phyloP scores from a whole-genome alignment of 2,329 filamentous ascomycete species.

The Colletotrichum godetiae region DNA sequence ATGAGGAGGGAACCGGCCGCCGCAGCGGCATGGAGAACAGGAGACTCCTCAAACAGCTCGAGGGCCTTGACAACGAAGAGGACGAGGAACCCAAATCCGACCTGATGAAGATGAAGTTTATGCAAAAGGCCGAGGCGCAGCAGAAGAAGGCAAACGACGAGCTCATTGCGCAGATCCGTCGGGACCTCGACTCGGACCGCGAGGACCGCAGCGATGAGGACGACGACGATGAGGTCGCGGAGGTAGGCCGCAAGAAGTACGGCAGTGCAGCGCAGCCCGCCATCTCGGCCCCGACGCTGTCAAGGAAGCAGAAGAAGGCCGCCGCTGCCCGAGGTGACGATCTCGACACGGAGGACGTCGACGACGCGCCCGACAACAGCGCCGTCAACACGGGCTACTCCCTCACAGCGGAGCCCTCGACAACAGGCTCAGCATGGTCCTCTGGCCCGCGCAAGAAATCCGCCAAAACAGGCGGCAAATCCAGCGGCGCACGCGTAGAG shows the following conservation, averaged over 20 bases:
- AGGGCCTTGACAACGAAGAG: constrained; percentile 54
- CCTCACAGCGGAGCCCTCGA: constrained; percentile 38
- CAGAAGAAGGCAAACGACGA: constrained; percentile 85
- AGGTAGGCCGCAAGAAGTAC: constrained; percentile 78
- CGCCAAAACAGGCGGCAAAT: constrained; percentile 19
- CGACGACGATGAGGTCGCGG: constrained; percentile 62
- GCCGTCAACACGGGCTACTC: constrained; percentile 40
- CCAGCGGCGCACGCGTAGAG: constrained; percentile 39
- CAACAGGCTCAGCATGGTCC: constrained; percentile 56
- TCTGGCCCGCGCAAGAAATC: constrained; percentile 49
- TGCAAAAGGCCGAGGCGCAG: constrained; percentile 87
- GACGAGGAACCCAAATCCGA: constrained; percentile 69
- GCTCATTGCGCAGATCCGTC: constrained; percentile 74
- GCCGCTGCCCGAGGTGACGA: constrained; percentile 40
- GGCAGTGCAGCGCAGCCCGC: constrained; percentile 58
- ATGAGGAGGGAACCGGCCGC: constrained; percentile 53
- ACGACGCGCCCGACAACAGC: constrained; percentile 38
- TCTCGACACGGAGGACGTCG: constrained; percentile 40
- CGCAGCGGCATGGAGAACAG: constrained; percentile 55
- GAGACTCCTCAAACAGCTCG: constrained; percentile 55
- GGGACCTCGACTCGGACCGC: constrained; percentile 76
- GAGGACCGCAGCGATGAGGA: constrained; percentile 52
- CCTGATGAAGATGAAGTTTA: constrained; percentile 90
- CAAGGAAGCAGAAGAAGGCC: constrained; percentile 42
- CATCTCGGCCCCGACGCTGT: constrained; percentile 43